These are phyloP conservation scores for Colletotrichum sansevieriae DNA, from an alignment of 2,329 filamentous ascomycete genomes.

Conservation along the genomic window DNA sequence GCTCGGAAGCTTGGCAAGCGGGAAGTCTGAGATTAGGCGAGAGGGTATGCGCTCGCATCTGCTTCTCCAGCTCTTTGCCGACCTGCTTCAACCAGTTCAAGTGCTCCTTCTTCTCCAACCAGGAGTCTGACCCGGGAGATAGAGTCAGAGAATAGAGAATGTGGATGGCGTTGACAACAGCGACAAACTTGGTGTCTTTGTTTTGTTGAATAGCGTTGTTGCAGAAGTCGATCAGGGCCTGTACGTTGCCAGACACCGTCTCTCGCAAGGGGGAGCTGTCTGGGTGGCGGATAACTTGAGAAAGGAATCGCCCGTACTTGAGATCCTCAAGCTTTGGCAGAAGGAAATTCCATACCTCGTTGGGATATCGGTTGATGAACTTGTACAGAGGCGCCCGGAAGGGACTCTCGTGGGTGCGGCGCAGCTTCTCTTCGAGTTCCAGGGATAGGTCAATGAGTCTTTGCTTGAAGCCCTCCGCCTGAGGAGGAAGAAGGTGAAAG, in stretches of 20 bases:
- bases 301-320: slow-evolving; percentile 90
- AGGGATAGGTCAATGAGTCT: slow-evolving; percentile 91
- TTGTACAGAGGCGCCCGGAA: slow-evolving; percentile 92
- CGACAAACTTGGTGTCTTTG: slow-evolving; percentile 75
- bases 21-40: slow-evolving; percentile 82
- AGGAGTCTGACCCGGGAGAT: slow-evolving; percentile 73
- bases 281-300: slow-evolving; percentile 83
- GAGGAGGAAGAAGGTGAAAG: slow-evolving; percentile 93
- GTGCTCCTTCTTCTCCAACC: slow-evolving; percentile 77
- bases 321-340: slow-evolving; percentile 84
- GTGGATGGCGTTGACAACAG: slow-evolving; percentile 89
- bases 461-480: slow-evolving; percentile 91
- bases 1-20: slow-evolving; percentile 89
- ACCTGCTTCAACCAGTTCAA: slow-evolving; percentile 72
- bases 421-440: slow-evolving; percentile 85
- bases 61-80: slow-evolving; percentile 83
- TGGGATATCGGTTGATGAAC: slow-evolving; percentile 93
- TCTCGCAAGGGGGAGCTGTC: slow-evolving; percentile 82
- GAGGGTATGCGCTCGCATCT: slow-evolving; percentile 78
- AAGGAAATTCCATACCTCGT: slow-evolving; percentile 87
- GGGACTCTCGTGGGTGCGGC: slow-evolving; percentile 89
- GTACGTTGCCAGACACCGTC: slow-evolving; percentile 79
- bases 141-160: slow-evolving; percentile 83
- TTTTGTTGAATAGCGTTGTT: slow-evolving; percentile 74
- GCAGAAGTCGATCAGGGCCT: slow-evolving; percentile 77